phyloP scores from a whole-genome alignment of 2,329 filamentous ascomycete species.

The Fonsecaea multimorphosa region DNA sequence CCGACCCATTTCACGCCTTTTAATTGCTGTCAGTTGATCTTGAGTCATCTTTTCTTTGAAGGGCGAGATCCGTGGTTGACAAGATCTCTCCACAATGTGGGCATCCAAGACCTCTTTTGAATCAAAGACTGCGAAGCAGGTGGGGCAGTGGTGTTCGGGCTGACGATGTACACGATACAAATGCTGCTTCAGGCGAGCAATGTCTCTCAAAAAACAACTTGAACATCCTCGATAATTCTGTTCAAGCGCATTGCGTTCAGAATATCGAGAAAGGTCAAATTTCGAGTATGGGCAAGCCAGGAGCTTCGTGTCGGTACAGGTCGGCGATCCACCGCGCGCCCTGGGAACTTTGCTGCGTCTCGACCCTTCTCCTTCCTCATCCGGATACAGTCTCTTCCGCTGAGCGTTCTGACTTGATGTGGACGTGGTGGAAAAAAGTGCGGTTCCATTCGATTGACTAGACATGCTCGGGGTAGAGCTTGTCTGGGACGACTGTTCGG shows the following conservation, averaged over 20 bases:
- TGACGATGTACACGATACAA: slow-evolving; percentile 26
- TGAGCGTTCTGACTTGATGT: background rate
- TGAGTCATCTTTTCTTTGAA: slow-evolving; percentile 31
- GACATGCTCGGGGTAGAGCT: slow-evolving; percentile 8
- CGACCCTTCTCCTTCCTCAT: slow-evolving; percentile 10
- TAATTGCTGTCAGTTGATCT: slow-evolving; percentile 27
- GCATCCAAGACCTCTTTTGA: background rate
- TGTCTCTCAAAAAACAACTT: slow-evolving; percentile 13
- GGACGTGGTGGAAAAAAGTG: background rate
- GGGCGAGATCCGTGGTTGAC: slow-evolving; percentile 1
- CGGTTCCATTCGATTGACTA: background rate
- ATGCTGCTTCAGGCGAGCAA: slow-evolving; percentile 28
- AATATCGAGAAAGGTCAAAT: slow-evolving; percentile 22
- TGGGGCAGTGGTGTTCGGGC: slow-evolving; percentile 18
- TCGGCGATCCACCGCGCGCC: background rate
- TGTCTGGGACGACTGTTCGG: background rate
- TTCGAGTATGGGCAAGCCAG: slow-evolving; percentile 44
- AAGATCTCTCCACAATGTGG: slow-evolving; percentile 19
- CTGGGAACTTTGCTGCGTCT: slow-evolving; percentile 4
- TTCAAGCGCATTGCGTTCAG: slow-evolving; percentile 19
- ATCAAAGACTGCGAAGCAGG: slow-evolving; percentile 20
- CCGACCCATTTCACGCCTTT: slow-evolving; percentile 16
- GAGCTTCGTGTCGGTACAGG: slow-evolving; percentile 33
- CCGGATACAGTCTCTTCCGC: slow-evolving; percentile 2
- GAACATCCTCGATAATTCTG: slow-evolving; percentile 24